These are phyloP conservation scores for Oryza longistaminata DNA, from an alignment of 176 grass and related monocot species.

Conservation along the genomic window DNA sequence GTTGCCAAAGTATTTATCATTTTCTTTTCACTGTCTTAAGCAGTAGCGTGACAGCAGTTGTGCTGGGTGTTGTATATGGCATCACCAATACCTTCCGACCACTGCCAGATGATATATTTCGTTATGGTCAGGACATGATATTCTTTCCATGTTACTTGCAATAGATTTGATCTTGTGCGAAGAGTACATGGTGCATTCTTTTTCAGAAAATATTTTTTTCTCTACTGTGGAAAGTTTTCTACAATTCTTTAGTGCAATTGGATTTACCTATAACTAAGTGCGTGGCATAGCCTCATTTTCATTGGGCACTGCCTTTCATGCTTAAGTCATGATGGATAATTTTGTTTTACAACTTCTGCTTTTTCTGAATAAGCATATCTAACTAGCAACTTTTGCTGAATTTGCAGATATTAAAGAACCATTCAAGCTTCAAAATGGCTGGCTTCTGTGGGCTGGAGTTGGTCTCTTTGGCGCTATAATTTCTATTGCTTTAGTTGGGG, in stretches of 20 bases:
- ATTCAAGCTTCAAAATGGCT: conserved; percentile 82
- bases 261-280: conserved; percentile 12
- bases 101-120: conserved; percentile 83
- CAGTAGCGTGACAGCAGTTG: conserved; percentile 71
- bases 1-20: conserved; percentile 22
- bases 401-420: conserved; percentile 82
- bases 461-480: conserved; percentile 69
- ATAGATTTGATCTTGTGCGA: conserved; percentile 21
- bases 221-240: neutral
- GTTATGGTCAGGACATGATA: conserved; percentile 62
- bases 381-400: neutral
- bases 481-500: conserved; percentile 72
- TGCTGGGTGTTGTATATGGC: conserved; percentile 81
- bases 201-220: neutral
- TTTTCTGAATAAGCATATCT: conserved; percentile 17
- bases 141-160: conserved; percentile 11
- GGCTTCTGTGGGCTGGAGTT: conserved; percentile 90
- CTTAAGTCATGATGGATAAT: neutral
- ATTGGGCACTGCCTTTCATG: conserved; percentile 10
- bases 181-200: conserved; percentile 4
- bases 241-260: neutral
- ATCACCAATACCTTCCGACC: conserved; percentile 83
- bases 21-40: conserved; percentile 28
- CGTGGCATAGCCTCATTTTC: conserved; percentile 7
- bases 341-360: neutral